Evolutionary conservation across 768 basidiomycete species (phyloP), one percentile per base, ranked within the genome.

Genomic region (Inosperma sp.): DNA sequence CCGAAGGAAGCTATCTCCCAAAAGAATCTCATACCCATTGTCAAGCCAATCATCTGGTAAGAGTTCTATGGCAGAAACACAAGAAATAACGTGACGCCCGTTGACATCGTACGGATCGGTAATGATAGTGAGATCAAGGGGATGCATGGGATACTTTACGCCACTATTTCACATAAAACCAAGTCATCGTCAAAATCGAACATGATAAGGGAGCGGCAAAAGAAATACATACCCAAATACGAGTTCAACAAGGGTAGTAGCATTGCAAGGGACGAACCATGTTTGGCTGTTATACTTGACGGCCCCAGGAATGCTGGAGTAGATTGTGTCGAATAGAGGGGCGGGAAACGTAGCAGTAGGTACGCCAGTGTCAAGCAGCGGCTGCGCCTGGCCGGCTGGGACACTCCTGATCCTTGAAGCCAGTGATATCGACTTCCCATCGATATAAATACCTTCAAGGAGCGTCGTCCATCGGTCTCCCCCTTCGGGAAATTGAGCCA

Each of bases 1-100:
- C n/a, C n/a, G n/a, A n/a, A 77, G 66, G 60, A 75, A 75, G 4
- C 70, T 63, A 52, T 72, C 72, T 1, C 75, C 75, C 33, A 76
- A 65, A 2, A 72, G 39, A n/a, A 66, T 65, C 21, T 77, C 75
- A 23, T 69, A 62, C 12, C 64, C 73, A 19, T 49, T 51, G 3
- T 36, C 53, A 6, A 56, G 57, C 29, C 59, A 48, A 16, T 43
- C 46, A 9, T 72, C 66, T 2, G 63, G n/a, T n/a, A n/a, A 62
- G 2, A 61, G 56, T 1, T 59, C 64, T 33, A 73, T 65, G 1
- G 72, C 53, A 16, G 67, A 64, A n/a, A 67, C 49, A 56, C 76
- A 78, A 36, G 71, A 67, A 1, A 72, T 71, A 47, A 69, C 70
- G 8, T 69, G 61, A 2, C 67, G 53, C 5, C 69, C 68, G 13